Evolutionary conservation across 169 alveolate genomes (phyloP), one percentile per base, ranked within the genome.

Genomic region (Amoebophrya sp.): DNA sequence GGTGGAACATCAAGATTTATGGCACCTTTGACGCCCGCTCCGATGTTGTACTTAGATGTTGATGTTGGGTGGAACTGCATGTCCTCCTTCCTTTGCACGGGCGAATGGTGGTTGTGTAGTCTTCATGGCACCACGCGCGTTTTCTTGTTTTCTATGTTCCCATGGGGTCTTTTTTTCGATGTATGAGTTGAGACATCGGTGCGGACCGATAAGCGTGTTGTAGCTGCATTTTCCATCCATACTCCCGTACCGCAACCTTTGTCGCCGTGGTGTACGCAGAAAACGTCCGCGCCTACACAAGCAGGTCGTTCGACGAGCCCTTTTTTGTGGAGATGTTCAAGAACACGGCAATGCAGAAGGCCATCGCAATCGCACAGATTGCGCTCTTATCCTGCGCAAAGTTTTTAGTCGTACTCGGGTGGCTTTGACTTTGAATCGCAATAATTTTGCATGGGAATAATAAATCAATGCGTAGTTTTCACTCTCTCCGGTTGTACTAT

Each of bases 251-350:
- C 40, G 89, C 88, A 41, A 91, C 93, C 3, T 91, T 91, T 83
- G 83, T 91, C 91, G 88, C 91, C 40, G 39, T 91, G 54, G 93
- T 91, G 54, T 91, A 90, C 90, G 40, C 93, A 0, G 93, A 91
- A 35, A 91, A 91, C 88, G 89, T 91, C 47, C 93, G 93, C 41
- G 93, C 93, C 77, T 91, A 91, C 93, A 88, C 88, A 88, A 77
- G 91, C 38, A 54, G 93, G 10, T 83, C 91, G 39, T 91, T 91
- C 93, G 55, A 83, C 25, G 88, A 91, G 33, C 93, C 93, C 23
- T 39, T 91, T 89, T 91, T 89, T 89, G 89, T 40, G 33, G 93
- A 88, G 40, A 41, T 91, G 40, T 47, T 77, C n/a, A 77, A 77
- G 2, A 91, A 91, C 91, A 35, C 39, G 77, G 54, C 40, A 77